Base-by-base conservation (phyloP, 495 filamentous ascomycete species). In the Chlorociboria aeruginascens region DNA sequence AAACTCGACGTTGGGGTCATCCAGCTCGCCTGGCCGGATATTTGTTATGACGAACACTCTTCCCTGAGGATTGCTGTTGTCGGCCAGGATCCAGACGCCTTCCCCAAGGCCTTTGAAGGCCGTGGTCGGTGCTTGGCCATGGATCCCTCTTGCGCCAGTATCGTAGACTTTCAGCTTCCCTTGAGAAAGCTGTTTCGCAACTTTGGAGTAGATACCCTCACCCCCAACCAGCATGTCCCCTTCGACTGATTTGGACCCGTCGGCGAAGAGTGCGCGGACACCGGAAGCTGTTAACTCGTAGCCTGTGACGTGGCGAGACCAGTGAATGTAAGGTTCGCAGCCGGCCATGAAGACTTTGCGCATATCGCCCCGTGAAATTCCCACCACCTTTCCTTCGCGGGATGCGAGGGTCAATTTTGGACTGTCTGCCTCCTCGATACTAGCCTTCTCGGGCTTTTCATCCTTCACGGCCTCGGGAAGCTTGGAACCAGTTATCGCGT, bases 81-180 rank as follows among this genome's bases (percentile, higher is more conserved):
- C 74, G 8, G 45, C 20, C 33, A 70, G 7, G 36, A 65, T 43
- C 46, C 64, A 76, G 10, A 78, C 73, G 16, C 74, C 73, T 56
- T 78, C 74, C 0, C 72, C 72, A 12, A 78, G 64, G 4, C 58
- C 68, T 46, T 66, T 69, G 62, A 76, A 78, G 0, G 74, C 70
- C 8, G 68, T 67, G 8, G 59, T 73, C 0, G 72, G 69, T 38
- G 73, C 69, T 55, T 74, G 69, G 1, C 74, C 74, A 50, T 78
- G 73, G 12, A 77, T 76, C 0, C 72, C 72, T 43, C 74, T 52
- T 0, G 72, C 71, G 20, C 72, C 74, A 0, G 70, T 73, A 50
- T 77, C 72, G 48, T 66, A 77, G 3, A 69, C 66, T 50, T 72
- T 74, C 31, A 77, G 53, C 52, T 51, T 65, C 7, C 71, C 72